Evolutionary conservation across 305 asterid genomes (phyloP).

Genomic region (Stenogyne calaminthoides): DNA sequence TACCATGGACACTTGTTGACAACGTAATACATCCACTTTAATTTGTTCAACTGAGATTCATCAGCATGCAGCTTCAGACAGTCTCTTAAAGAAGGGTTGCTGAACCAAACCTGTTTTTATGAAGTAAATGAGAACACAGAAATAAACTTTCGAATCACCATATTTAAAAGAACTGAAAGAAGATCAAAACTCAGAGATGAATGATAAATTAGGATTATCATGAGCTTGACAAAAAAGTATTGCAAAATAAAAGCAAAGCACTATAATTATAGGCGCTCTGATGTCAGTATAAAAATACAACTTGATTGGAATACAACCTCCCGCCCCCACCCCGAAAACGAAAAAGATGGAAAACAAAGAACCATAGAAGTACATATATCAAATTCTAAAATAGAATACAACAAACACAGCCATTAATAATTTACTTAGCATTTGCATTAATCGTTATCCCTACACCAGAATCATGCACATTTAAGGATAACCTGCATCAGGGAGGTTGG

Average conservation of each 20-base stretch:
- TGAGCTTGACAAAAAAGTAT: constrained; percentile 13
- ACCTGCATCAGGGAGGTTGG: constrained; percentile 15
- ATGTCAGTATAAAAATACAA: not conserved
- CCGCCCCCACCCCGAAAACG: not conserved
- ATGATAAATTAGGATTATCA: constrained; percentile 12
- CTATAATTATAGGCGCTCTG: not conserved
- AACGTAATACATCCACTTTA: constrained; percentile 79
- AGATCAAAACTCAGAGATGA: not conserved
- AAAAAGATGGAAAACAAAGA: not conserved
- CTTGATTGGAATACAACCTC: not conserved
- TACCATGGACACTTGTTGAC: constrained; percentile 95
- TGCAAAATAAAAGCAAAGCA: not conserved
- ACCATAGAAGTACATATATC: not conserved
- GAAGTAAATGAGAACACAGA: constrained; percentile 25
- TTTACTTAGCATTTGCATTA: not conserved
- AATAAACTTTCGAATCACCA: constrained; percentile 5
- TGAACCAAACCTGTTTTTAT: constrained; percentile 74
- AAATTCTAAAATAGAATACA: constrained; percentile 5
- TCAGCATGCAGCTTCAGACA: constrained; percentile 81
- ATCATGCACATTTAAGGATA: constrained; percentile 12
- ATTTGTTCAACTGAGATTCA: constrained; percentile 65
- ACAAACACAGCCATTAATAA: not conserved
- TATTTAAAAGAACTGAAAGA: constrained; percentile 15
- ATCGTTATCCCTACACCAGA: not conserved
- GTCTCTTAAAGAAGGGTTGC: constrained; percentile 84